Evolutionary conservation across 2,329 filamentous ascomycete genomes (phyloP), one percentile per base, ranked within the genome.

Genomic region (Thelonectria discophora): DNA sequence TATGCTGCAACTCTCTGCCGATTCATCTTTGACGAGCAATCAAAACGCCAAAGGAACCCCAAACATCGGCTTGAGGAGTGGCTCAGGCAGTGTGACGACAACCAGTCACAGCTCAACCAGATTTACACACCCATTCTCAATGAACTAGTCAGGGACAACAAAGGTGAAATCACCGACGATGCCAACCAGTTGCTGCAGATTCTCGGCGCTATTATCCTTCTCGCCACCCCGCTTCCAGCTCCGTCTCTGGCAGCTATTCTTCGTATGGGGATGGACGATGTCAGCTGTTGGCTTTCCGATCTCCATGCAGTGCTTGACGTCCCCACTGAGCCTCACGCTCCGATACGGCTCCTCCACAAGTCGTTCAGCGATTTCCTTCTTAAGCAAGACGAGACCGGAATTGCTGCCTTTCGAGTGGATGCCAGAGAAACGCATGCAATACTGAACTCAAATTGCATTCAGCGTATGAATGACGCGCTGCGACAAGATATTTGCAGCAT

Each of bases 1-100:
- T 75, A 73, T 21, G 76, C 76, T 1, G 69, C 75, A 13, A 78
- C 75, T 1, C 61, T 74, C 0, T 76, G 71, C 24, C 73, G 70
- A 0, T 76, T 76, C 17, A 48, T 67, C 3, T 72, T 70, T 5
- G 52, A 67, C 1, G 37, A 69, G 2, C 72, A 71, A 24, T 54
- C 75, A 5, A 21, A 51, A 3, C 24, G 24, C 24, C 24, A 24
- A 24, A 24, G 24, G 24, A 24, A 24, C 24, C 24, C 24, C 24
- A 24, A 24, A 24, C 24, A 24, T 24, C 24, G 24, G 24, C 24
- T 24, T 24, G 24, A 24, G 24, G 24, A 24, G 24, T 24, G 24
- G 24, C 24, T 24, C 24, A 24, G 24, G 24, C 24, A 66, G 63
- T 24, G 47, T 11, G 48, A 66, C 9, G 17, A 54, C 9, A 24